Conservation (phyloP, 306 rosid genomes). For the Prunus mongolica region DNA sequence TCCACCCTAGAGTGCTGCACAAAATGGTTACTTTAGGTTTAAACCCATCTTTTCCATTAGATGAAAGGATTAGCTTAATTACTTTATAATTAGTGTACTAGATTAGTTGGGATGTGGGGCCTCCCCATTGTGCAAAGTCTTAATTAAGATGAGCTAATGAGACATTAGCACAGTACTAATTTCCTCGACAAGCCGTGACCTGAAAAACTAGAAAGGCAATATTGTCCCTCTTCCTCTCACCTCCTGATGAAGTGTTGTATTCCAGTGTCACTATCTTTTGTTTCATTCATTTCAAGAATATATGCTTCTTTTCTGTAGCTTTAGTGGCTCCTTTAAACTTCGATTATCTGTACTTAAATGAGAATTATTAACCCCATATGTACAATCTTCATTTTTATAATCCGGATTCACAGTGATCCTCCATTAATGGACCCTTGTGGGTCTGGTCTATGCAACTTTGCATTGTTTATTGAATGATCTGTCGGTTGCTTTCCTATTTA, state of each 20-base stretch:
- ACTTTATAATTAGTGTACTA: neutral
- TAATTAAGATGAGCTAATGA: neutral
- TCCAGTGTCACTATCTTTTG: slow-evolving; percentile 9
- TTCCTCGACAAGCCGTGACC: slow-evolving; percentile 4
- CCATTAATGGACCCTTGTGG: slow-evolving; percentile 3
- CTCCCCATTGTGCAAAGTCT: neutral
- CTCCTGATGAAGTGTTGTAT: neutral
- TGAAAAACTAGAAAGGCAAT: slow-evolving; percentile 1
- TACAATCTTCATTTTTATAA: neutral
- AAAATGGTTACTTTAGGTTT: neutral
- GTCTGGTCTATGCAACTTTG: neutral
- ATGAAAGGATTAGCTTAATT: neutral
- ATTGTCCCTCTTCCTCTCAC: neutral
- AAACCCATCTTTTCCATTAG: neutral
- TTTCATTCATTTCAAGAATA: neutral
- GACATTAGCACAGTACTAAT: neutral
- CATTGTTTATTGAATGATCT: neutral
- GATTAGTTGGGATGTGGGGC: neutral
- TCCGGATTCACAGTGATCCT: slow-evolving; percentile 2
- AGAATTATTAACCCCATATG: neutral
- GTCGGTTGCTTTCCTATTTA: neutral
- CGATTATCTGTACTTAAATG: neutral
- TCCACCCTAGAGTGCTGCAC: too few species aligned
- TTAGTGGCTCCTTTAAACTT: neutral
- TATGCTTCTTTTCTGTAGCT: neutral